Evolutionary conservation across 805 yeast species (phyloP).

Genomic region (Yamadazyma laniorum): DNA sequence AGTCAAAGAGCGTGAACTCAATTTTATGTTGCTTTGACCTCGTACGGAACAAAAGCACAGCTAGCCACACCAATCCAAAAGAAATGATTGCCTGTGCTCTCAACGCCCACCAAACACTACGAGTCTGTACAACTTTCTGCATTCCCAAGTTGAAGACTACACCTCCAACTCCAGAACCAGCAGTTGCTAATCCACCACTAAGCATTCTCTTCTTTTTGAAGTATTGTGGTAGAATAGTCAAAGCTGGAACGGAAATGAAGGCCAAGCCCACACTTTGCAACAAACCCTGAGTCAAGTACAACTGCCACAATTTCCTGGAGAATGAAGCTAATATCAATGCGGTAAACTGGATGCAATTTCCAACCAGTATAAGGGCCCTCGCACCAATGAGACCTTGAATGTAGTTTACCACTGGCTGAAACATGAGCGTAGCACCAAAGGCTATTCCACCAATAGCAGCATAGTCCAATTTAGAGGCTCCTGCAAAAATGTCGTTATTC

Average conservation of each 20-base stretch:
- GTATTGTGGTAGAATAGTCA: slow-evolving; percentile 67
- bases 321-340: slow-evolving; percentile 58
- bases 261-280: slow-evolving; percentile 60
- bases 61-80: slow-evolving; percentile 25
- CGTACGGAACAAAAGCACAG: slow-evolving; percentile 17
- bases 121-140: slow-evolving; percentile 39
- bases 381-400: slow-evolving; percentile 45
- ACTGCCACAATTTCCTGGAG: slow-evolving; percentile 59
- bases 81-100: slow-evolving; percentile 46
- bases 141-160: slow-evolving; percentile 47
- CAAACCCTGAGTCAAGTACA: slow-evolving; percentile 67
- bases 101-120: slow-evolving; percentile 48
- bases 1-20: slow-evolving; percentile 39
- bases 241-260: slow-evolving; percentile 55
- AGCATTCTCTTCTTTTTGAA: slow-evolving; percentile 60
- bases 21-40: slow-evolving; percentile 20
- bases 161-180: slow-evolving; percentile 57
- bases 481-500: slow-evolving; percentile 48
- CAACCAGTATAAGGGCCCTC: slow-evolving; percentile 42
- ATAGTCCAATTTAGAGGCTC: slow-evolving; percentile 56
- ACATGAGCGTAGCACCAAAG: slow-evolving; percentile 51
- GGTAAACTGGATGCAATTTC: slow-evolving; percentile 49
- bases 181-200: slow-evolving; percentile 47
- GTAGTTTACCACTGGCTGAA: slow-evolving; percentile 52
- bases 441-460: slow-evolving; percentile 70